Base-by-base conservation (phyloP, 2,329 filamentous ascomycete species). In the Xylariaceae sp. region DNA sequence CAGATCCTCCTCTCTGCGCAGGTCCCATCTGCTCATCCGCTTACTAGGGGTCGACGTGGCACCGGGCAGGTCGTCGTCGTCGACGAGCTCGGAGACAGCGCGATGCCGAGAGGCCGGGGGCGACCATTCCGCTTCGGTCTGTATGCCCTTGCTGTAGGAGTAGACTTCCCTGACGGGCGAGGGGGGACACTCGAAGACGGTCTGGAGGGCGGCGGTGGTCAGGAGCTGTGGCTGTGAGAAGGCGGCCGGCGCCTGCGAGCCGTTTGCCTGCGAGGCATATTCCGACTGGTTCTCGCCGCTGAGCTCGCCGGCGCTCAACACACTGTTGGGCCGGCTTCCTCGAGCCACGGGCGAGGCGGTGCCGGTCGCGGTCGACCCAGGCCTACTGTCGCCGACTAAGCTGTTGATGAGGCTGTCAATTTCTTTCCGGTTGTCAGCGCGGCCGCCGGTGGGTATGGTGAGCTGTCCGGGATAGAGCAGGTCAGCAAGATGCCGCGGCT, bases 121-220 rank as follows among this genome's bases (percentile, higher is more conserved):
- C 13, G 70, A 67, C 77, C 84, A 84, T 42, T 81, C 77, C 50
- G 87, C 83, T 15, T 82, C 77, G 12, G 92, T 95, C 60, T 98
- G 93, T 15, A 96, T 88, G 36, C 80, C 89, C 65, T 95, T 96
- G 70, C 85, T 96, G 68, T 98, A 98, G 33, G 88, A 94, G 53
- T 94, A 88, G 39, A 94, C 70, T 59, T 98, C 92, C 44, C 82
- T 77, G 35, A 81, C 75, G 21, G 82, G 78, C 14, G 79, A 81
- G 1, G 84, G 82, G 2, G 83, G 77, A 44, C 78, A 83, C 58
- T 94, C 89, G 60, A 83, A 88, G 39, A 92, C 75, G 21, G 85
- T 88, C 13, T 80, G 77, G 33, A 87, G 68, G 6, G 83, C 72
- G 9, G 77, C 77, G 1, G 88, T 82, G 6, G 78, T 82, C 14